Percentiles rank a stretch among this genome's conserved stretches.
These are phyloP conservation scores for Penicillium sp. DNA, from an alignment of 2,329 filamentous ascomycete species.

Conservation along the genomic window DNA sequence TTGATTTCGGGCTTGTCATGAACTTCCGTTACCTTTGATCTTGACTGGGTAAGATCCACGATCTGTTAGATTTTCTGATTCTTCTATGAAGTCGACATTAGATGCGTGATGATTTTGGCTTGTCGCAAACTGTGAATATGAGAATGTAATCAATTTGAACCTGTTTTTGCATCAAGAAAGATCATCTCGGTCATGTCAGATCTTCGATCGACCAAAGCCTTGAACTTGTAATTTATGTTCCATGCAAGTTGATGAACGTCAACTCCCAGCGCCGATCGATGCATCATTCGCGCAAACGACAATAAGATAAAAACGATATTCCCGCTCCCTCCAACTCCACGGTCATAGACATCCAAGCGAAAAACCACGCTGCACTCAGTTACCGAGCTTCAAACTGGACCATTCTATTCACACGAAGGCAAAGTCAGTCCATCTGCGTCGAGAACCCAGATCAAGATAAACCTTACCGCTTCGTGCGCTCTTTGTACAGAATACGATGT, in stretches of 20 bases:
- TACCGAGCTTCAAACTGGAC: conserved; percentile 96
- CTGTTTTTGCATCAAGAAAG: no score
- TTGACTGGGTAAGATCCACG: no score
- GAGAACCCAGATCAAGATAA: conserved; percentile 3
- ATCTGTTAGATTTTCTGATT: no score
- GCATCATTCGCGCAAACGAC: conserved; percentile 25
- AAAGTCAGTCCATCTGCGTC: conserved; percentile 10
- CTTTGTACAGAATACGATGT: conserved; percentile 93
- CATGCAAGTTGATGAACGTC: background rate
- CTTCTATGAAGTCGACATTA: no score
- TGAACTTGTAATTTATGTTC: conserved; percentile 1
- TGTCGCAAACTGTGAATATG: no score
- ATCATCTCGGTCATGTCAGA: no score
- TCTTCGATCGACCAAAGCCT: background rate
- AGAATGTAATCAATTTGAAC: no score
- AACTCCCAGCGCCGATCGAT: conserved; percentile 32
- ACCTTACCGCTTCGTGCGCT: conserved; percentile 87
- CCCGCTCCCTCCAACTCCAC: conserved; percentile 11
- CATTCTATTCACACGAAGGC: conserved; percentile 59
- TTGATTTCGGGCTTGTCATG: no score
- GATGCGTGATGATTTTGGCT: no score
- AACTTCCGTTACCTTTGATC: no score
- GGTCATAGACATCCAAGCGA: background rate
- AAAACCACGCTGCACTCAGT: conserved; percentile 24
- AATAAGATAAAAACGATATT: conserved; percentile 10